Conservation (phyloP, 2,329 filamentous ascomycete species). For the Fonsecaea nubica region DNA sequence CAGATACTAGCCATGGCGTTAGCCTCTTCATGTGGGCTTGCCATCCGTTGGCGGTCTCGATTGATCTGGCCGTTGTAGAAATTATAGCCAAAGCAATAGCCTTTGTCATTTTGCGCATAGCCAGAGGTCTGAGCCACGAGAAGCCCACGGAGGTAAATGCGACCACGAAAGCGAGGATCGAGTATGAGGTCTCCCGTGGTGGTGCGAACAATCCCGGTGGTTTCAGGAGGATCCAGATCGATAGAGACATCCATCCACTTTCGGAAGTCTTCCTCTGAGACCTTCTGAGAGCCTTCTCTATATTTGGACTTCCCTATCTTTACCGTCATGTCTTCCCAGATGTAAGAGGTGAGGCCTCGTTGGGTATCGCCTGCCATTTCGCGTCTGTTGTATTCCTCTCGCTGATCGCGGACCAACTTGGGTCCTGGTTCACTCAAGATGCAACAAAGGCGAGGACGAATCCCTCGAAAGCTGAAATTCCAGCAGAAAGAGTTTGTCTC, state of each 20-base stretch:
- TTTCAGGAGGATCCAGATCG: conserved; percentile 26
- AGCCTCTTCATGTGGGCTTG: conserved; percentile 24
- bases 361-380: neutral
- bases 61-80: conserved; percentile 25
- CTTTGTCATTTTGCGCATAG: neutral
- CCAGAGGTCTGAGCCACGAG: conserved; percentile 11
- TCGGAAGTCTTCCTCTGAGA: conserved; percentile 23
- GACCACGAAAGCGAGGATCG: conserved; percentile 15
- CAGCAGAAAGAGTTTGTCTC: conserved; percentile 37
- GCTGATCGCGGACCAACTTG: neutral
- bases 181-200: conserved; percentile 28
- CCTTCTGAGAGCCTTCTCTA: conserved; percentile 3
- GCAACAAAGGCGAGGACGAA: conserved; percentile 11
- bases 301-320: conserved; percentile 22
- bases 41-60: conserved; percentile 28
- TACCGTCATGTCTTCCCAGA: conserved; percentile 34
- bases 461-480: conserved; percentile 35
- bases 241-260: conserved; percentile 31
- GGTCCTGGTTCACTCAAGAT: conserved; percentile 1
- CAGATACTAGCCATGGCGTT: conserved; percentile 29
- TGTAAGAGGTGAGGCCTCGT: conserved; percentile 14
- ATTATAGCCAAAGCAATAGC: conserved; percentile 29
- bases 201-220: conserved; percentile 20
- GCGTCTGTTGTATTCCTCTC: neutral
- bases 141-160: conserved; percentile 34